phyloP scores from a whole-genome alignment of 164 flowering plant species.

The Amborella trichopoda region DNA sequence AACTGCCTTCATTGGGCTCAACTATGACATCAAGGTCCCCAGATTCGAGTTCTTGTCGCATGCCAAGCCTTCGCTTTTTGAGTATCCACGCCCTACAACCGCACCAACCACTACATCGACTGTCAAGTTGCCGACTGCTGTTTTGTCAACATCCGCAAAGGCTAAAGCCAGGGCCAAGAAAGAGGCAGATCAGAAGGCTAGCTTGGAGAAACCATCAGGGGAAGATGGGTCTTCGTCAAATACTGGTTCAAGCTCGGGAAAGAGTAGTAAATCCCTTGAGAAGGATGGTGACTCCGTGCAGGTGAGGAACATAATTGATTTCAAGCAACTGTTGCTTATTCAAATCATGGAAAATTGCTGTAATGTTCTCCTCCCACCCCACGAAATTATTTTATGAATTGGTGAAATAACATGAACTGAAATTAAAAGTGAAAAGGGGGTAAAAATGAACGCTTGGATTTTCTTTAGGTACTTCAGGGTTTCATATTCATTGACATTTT shows the following conservation, averaged over 20 bases:
- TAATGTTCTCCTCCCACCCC: no score
- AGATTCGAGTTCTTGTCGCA: constrained; percentile 85
- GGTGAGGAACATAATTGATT: no score
- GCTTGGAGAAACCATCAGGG: constrained; percentile 41
- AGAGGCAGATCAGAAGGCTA: constrained; percentile 78
- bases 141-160: constrained; percentile 84
- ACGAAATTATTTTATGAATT: no score
- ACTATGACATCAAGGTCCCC: constrained; percentile 89
- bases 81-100: constrained; percentile 87
- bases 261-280: constrained; percentile 47
- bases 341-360: no score
- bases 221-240: constrained; percentile 29
- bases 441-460: no score
- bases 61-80: constrained; percentile 93
- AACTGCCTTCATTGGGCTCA: constrained; percentile 89
- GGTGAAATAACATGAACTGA: no score
- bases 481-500: no score
- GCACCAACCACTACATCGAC: constrained; percentile 74
- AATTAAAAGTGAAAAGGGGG: no score
- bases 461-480: no score
- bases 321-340: no score
- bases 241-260: constrained; percentile 28
- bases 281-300: constrained; percentile 93
- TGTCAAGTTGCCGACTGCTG: constrained; percentile 87
- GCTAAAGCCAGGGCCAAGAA: constrained; percentile 95